These are phyloP conservation scores for Pestalotiopsis sp. DNA, from an alignment of 2,329 filamentous ascomycete species.

Conservation along the genomic window DNA sequence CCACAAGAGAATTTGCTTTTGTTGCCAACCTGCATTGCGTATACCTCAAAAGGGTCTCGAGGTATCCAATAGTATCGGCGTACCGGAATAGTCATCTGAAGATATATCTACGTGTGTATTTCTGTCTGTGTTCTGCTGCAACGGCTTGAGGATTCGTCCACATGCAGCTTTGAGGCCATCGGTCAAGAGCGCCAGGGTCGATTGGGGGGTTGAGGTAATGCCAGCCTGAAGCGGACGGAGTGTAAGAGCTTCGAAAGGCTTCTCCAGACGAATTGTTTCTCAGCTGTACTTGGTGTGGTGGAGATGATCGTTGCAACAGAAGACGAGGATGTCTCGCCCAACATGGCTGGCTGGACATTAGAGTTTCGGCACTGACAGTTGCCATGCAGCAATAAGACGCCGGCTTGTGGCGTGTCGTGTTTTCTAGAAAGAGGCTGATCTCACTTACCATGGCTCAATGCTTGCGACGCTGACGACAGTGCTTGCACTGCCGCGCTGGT, in stretches of 20 bases:
- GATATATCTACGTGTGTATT: background rate
- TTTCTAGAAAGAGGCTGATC: constrained; percentile 1
- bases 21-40: background rate
- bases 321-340: background rate
- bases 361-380: constrained; percentile 1
- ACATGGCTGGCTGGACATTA: background rate
- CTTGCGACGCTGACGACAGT: background rate
- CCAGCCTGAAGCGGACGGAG: background rate
- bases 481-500: background rate
- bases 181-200: background rate
- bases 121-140: background rate
- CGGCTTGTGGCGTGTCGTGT: background rate
- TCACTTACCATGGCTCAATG: background rate
- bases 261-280: background rate
- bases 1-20: background rate
- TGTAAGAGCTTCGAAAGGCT: background rate
- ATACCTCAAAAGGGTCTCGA: background rate
- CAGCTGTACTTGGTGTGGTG: background rate
- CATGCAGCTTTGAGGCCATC: background rate
- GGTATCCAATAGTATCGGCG: background rate
- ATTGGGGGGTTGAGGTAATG: background rate
- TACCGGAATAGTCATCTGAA: background rate
- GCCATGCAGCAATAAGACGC: background rate
- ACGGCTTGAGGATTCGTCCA: background rate
- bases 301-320: background rate